A percentile compares a stretch with the other conserved stretches of the same genome.
Conservation (phyloP, 2,329 filamentous ascomycete species). For the Colletotrichum somersetense region DNA sequence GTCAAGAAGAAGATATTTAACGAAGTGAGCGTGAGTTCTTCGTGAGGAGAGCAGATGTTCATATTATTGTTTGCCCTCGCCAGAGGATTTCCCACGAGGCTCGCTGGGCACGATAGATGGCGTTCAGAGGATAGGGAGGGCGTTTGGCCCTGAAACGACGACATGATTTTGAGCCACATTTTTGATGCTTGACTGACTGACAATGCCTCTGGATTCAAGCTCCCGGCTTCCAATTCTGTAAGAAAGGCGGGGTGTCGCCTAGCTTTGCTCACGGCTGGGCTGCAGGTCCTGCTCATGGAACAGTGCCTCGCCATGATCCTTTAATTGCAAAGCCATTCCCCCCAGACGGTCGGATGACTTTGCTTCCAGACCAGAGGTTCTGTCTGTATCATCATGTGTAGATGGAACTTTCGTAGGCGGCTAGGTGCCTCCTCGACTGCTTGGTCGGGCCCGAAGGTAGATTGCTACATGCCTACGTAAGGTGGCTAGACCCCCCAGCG, state of each 20-base stretch:
- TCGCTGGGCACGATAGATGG: conserved; percentile 37
- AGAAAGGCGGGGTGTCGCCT: not conserved
- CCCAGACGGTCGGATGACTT: too few species aligned
- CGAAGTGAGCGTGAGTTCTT: conserved; percentile 48
- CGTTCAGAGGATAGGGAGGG: conserved; percentile 35
- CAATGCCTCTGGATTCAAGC: not conserved
- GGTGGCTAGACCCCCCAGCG: not conserved
- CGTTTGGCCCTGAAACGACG: conserved; percentile 33
- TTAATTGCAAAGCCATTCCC: not conserved
- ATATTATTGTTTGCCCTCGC: conserved; percentile 29
- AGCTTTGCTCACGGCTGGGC: not conserved
- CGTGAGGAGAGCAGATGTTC: not conserved
- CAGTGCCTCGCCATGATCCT: too few species aligned
- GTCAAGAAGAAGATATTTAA: conserved; percentile 75
- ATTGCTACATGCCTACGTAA: not conserved
- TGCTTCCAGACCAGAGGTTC: too few species aligned
- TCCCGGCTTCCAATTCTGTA: not conserved
- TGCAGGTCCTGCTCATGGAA: too few species aligned
- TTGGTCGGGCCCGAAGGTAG: too few species aligned
- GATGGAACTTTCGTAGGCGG: not conserved
- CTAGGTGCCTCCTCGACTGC: not conserved
- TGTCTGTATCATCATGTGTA: not conserved
- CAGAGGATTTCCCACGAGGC: conserved; percentile 8
- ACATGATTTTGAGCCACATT: conserved; percentile 31
- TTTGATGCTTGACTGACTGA: not conserved